phyloP scores from a whole-genome alignment of 768 basidiomycete genomes.

The Kwoniella bestiolae region DNA sequence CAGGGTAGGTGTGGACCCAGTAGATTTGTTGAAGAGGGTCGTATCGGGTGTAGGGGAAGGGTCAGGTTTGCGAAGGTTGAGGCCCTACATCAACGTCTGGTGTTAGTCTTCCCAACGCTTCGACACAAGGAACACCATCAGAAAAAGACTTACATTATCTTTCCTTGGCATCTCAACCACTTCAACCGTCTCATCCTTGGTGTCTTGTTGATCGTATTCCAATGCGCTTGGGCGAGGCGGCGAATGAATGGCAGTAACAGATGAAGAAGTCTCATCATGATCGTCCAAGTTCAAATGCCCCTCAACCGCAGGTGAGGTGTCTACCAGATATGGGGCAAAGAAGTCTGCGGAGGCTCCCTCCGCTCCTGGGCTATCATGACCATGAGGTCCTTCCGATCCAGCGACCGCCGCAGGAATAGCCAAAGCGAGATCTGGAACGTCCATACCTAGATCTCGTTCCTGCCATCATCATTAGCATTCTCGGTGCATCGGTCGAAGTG shows the following conservation, averaged over 20 bases:
- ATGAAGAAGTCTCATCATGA: neutral
- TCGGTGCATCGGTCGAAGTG: too few relatives aligned
- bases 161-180: too few relatives aligned
- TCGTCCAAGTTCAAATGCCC: neutral
- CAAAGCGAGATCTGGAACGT: too few relatives aligned
- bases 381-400: neutral
- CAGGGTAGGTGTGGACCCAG: neutral
- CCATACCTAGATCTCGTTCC: too few relatives aligned
- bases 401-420: neutral
- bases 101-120: too few relatives aligned
- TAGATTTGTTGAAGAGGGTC: too few relatives aligned
- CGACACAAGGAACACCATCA: too few relatives aligned
- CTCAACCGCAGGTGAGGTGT: neutral
- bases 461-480: too few relatives aligned
- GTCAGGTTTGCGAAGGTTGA: neutral
- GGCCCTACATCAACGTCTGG: too few relatives aligned
- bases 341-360: neutral
- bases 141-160: too few relatives aligned
- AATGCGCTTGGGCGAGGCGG: too few relatives aligned
- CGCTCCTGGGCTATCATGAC: neutral
- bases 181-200: neutral
- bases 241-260: neutral
- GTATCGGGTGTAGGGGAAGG: neutral
- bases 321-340: neutral
- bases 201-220: neutral